A percentile compares a stretch with the other conserved stretches of the same genome.
These are phyloP conservation scores for Oryza longistaminata DNA, from an alignment of 176 grass and related monocot species.

Conservation along the genomic window DNA sequence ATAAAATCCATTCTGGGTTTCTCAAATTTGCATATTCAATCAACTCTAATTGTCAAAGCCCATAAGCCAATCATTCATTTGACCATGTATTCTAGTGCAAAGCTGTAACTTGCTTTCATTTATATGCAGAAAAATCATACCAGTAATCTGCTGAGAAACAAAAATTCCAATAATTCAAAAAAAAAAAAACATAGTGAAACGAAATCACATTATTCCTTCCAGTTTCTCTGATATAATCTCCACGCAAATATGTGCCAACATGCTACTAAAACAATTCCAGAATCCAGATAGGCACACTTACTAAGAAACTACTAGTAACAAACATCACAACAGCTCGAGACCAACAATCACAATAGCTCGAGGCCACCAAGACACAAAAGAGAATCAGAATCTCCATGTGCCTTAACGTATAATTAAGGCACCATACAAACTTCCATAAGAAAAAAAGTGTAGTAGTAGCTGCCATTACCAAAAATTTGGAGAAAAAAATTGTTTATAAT, in stretches of 20 bases:
- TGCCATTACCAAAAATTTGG: not conserved
- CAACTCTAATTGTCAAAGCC: too few relatives aligned
- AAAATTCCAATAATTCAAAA: not conserved
- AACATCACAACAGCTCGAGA: not conserved
- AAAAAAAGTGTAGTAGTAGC: not conserved
- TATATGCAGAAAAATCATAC: not conserved
- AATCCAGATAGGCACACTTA: not conserved
- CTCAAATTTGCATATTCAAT: not conserved
- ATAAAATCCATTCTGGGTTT: not conserved
- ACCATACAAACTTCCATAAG: not conserved
- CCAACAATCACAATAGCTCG: not conserved
- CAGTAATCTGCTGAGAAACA: not conserved
- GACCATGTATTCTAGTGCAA: not conserved
- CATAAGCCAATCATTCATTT: not conserved
- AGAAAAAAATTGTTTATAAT: not conserved
- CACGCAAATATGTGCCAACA: not conserved
- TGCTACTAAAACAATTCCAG: not conserved
- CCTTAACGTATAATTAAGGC: not conserved
- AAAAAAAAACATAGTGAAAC: not conserved
- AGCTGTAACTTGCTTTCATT: not conserved
- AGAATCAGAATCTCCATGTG: not conserved
- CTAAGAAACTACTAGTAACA: constrained; percentile 9
- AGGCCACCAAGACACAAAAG: not conserved
- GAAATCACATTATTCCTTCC: not conserved
- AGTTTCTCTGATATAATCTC: not conserved